A percentile compares a stretch with the other conserved stretches of the same genome.
Evolutionary conservation across 164 flowering plant genomes (phyloP).

Genomic region (Amborella trichopoda): DNA sequence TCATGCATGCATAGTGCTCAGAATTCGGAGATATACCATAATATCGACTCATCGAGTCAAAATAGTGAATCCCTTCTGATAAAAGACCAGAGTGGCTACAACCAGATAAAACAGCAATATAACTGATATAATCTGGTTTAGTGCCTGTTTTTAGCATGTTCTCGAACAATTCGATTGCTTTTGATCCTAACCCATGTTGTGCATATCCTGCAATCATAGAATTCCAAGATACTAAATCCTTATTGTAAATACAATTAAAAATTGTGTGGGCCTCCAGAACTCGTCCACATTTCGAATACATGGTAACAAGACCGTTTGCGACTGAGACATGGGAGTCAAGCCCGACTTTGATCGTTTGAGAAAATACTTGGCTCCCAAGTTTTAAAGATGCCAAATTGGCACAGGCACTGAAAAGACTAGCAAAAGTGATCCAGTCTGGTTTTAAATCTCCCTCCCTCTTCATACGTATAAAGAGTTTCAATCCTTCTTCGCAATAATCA

Average conservation of each 20-base stretch:
- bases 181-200: conserved; percentile 32
- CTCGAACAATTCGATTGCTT: conserved; percentile 27
- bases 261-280: conserved; percentile 23
- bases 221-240: conserved; percentile 45
- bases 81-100: conserved; percentile 41
- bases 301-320: conserved; percentile 26
- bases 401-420: conserved; percentile 27
- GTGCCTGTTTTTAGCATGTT: conserved; percentile 20
- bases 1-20: conserved; percentile 40
- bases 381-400: conserved; percentile 20
- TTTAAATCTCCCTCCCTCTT: conserved; percentile 13
- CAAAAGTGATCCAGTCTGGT: conserved; percentile 34
- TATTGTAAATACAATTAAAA: conserved; percentile 19
- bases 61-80: conserved; percentile 22
- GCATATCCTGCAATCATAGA: conserved; percentile 39
- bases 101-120: conserved; percentile 27
- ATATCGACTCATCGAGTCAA: conserved; percentile 26
- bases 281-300: conserved; percentile 40
- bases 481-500: conserved; percentile 30
- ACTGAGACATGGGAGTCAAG: conserved; percentile 22
- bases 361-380: conserved; percentile 31
- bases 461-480: conserved; percentile 25
- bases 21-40: conserved; percentile 19
- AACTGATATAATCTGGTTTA: conserved; percentile 35
- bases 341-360: conserved; percentile 26